A percentile compares a stretch with the other conserved stretches of the same genome.
Evolutionary conservation across 2,329 filamentous ascomycete genomes (phyloP).

Genomic region (Colletotrichum trifolii): DNA sequence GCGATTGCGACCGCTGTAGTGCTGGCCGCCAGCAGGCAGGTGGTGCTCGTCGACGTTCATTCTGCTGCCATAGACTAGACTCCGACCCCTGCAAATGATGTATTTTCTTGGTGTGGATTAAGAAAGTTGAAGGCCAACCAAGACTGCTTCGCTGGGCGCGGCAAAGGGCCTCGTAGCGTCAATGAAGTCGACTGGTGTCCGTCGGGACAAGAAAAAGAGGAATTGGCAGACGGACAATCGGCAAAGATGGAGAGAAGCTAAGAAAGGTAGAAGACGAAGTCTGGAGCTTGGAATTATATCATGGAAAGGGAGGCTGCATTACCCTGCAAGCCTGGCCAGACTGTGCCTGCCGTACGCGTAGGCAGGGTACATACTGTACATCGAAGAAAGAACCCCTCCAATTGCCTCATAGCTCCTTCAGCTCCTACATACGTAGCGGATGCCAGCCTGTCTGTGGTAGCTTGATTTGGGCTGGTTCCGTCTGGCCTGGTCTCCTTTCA

Average conservation of each 20-base stretch:
- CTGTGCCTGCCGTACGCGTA: not conserved
- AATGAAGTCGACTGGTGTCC: not conserved
- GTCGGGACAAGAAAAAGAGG: conserved; percentile 12
- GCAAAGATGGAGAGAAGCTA: conserved; percentile 11
- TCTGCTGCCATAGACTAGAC: conserved; percentile 30
- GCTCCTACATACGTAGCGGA: conserved; percentile 17
- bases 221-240: conserved; percentile 20
- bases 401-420: conserved; percentile 35
- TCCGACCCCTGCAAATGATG: conserved; percentile 4
- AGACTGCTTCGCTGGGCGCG: not conserved
- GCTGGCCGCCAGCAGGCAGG: conserved; percentile 64
- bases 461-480: conserved; percentile 2
- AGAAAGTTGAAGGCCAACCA: conserved; percentile 5
- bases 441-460: conserved; percentile 8
- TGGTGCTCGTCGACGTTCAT: conserved; percentile 55
- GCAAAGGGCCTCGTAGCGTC: not conserved
- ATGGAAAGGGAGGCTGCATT: conserved; percentile 3
- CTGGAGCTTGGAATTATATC: conserved; percentile 22
- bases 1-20: conserved; percentile 86
- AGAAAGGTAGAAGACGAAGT: conserved; percentile 8
- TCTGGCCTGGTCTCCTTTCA: conserved; percentile 17
- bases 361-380: no score
- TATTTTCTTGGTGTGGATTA: conserved; percentile 1
- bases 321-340: not conserved
- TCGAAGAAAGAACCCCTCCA: conserved; percentile 25